Conservation (phyloP, 2,329 filamentous ascomycete species). For the Reticulascus tulasneorum region DNA sequence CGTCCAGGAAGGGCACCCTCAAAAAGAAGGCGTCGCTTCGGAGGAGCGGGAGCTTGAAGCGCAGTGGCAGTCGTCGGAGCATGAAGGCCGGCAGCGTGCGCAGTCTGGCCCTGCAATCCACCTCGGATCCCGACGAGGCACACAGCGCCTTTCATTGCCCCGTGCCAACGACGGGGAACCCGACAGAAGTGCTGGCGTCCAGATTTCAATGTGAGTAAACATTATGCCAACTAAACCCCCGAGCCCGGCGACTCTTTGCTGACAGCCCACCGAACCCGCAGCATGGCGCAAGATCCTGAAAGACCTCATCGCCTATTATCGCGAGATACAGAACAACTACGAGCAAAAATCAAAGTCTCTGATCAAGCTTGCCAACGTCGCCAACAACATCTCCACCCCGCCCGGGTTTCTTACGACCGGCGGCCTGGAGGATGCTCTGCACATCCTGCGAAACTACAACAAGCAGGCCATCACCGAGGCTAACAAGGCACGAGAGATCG, state of each 20-base stretch:
- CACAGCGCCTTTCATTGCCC: slow-evolving; percentile 88
- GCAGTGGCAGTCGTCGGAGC: slow-evolving; percentile 76
- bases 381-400: slow-evolving; percentile 75
- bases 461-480: slow-evolving; percentile 74
- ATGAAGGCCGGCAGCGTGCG: slow-evolving; percentile 82
- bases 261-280: no score
- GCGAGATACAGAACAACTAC: slow-evolving; percentile 85
- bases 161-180: slow-evolving; percentile 80
- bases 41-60: slow-evolving; percentile 68
- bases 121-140: slow-evolving; percentile 61
- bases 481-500: slow-evolving; percentile 85
- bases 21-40: slow-evolving; percentile 84
- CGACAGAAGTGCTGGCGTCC: slow-evolving; percentile 81
- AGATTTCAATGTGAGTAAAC: slow-evolving; percentile 74
- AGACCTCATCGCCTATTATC: slow-evolving; percentile 89
- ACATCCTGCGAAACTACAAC: slow-evolving; percentile 78
- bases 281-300: slow-evolving; percentile 95
- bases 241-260: not conserved
- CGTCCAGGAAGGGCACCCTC: slow-evolving; percentile 64
- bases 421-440: slow-evolving; percentile 82
- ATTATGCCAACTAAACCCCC: not conserved
- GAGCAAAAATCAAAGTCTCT: slow-evolving; percentile 80
- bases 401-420: slow-evolving; percentile 72
- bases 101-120: slow-evolving; percentile 70
- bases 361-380: slow-evolving; percentile 75